Percentiles rank a stretch among this genome's conserved stretches.
These are phyloP conservation scores for Leishmania major DNA, from an alignment of 208 protist species.

Conservation along the genomic window DNA sequence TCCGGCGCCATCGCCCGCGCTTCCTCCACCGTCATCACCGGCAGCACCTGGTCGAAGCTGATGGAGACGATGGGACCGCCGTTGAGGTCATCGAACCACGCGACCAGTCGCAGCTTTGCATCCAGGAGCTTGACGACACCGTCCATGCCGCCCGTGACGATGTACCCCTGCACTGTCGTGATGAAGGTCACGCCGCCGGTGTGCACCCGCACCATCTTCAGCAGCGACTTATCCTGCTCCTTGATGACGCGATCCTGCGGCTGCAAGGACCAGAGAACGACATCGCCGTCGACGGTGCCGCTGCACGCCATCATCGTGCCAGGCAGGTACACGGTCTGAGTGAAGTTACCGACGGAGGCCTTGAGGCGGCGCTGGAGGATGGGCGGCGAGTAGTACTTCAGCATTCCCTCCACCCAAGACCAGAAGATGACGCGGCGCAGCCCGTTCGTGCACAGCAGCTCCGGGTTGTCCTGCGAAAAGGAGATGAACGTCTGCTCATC, in stretches of 20 bases:
- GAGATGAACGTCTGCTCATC: slow-evolving; percentile 89
- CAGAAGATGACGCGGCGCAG: slow-evolving; percentile 92
- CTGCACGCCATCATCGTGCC: slow-evolving; percentile 86
- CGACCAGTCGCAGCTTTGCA: slow-evolving; percentile 90
- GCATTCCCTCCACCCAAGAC: slow-evolving; percentile 71
- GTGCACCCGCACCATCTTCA: slow-evolving; percentile 94
- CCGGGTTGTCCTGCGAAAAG: slow-evolving; percentile 79
- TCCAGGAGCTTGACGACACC: slow-evolving; percentile 96
- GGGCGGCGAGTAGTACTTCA: slow-evolving; percentile 92
- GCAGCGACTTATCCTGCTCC: slow-evolving; percentile 87
- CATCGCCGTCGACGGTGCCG: slow-evolving; percentile 92
- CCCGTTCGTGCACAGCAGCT: slow-evolving; percentile 91
- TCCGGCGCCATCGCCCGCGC: slow-evolving; percentile 30
- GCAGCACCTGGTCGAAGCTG: slow-evolving; percentile 78
- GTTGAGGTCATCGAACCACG: slow-evolving; percentile 96
- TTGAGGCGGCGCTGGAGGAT: slow-evolving; percentile 67
- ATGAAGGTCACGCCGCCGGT: slow-evolving; percentile 81
- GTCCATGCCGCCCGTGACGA: slow-evolving; percentile 94
- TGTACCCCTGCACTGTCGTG: slow-evolving; percentile 69
- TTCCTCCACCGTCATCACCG: slow-evolving; percentile 29
- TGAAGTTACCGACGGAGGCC: slow-evolving; percentile 89
- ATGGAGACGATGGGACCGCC: slow-evolving; percentile 92
- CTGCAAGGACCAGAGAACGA: slow-evolving; percentile 91
- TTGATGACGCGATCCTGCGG: slow-evolving; percentile 79
- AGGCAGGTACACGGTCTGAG: slow-evolving; percentile 88